Base-by-base conservation (phyloP, 192 early-diverging fungal genomes). In the Entomortierella parvispora region DNA sequence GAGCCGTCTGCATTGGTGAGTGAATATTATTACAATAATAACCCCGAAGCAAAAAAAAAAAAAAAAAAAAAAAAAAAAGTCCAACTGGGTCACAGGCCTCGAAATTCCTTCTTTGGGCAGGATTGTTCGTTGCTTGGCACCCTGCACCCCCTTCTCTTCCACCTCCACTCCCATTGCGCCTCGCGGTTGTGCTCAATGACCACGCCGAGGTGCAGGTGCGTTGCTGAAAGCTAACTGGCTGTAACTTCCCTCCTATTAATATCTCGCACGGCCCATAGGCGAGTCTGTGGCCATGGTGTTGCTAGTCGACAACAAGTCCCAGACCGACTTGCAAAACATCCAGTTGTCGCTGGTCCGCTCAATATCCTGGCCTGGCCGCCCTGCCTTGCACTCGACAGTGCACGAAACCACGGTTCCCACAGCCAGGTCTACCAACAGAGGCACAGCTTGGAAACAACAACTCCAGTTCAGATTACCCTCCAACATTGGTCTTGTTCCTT, bases 1-100 rank as follows among this genome's bases (percentile, higher is more conserved):
- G 34, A 8, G 57, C 46, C 20, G 62, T 53, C 15, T 65, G 62
- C n/a, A 65, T 72, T 17, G 61, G 70, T 72, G 43, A 72, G 70
- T 53, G 32, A 1, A n/a, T 15, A 33, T 29, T 45, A 4, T 43
- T 14, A 3, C 11, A 59, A 25, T 44, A 59, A 44, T 42, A 42
- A 42, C 11, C 22, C 58, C 22, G 7, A 40, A 45, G 22, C 1
- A 23, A 14, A 46, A 1, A 4, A 17, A 58, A 58, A 58, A 45
- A 12, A 0, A 26, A n/a, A 32, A 57, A 56, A n/a, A n/a, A n/a
- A n/a, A n/a, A n/a, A n/a, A n/a, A n/a, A n/a, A n/a, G n/a, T n/a
- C n/a, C n/a, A n/a, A n/a, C n/a, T n/a, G n/a, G n/a, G n/a, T 17
- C 47, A 23, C 47, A 23, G 47, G 22, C 37, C 37, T 9, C 37